phyloP scores from a whole-genome alignment of 202 grass and related monocot species.

The Thinopyrum obtusiflorum region DNA sequence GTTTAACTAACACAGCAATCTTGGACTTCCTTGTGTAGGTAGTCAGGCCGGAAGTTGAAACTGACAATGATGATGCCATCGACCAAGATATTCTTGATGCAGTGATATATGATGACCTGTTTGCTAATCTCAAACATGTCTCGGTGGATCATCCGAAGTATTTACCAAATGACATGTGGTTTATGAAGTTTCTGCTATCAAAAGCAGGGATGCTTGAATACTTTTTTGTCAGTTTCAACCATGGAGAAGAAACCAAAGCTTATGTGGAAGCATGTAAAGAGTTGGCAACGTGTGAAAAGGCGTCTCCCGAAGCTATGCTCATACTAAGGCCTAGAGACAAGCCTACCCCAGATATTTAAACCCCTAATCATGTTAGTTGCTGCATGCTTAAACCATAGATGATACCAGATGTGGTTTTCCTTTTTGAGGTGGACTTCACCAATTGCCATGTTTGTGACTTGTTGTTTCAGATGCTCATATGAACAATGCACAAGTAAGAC shows the following conservation, averaged over 20 bases:
- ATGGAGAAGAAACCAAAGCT: neutral
- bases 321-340: neutral
- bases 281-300: neutral
- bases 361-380: neutral
- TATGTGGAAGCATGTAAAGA: neutral
- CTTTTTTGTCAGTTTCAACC: neutral
- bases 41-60: neutral
- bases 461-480: no score
- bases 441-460: neutral
- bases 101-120: no score
- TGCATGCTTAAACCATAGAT: no score
- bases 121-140: no score
- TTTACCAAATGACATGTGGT: no score
- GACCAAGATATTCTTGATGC: no score
- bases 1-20: neutral
- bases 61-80: neutral
- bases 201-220: neutral
- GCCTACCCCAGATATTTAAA: neutral
- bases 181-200: neutral
- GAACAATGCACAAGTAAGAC: no score
- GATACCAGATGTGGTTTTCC: neutral
- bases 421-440: neutral
- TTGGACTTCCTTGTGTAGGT: constrained; percentile 1
- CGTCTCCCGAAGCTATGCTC: neutral
- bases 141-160: no score